Evolutionary conservation across 257 asterid species (phyloP).

Genomic region (Solanum microdontum): DNA sequence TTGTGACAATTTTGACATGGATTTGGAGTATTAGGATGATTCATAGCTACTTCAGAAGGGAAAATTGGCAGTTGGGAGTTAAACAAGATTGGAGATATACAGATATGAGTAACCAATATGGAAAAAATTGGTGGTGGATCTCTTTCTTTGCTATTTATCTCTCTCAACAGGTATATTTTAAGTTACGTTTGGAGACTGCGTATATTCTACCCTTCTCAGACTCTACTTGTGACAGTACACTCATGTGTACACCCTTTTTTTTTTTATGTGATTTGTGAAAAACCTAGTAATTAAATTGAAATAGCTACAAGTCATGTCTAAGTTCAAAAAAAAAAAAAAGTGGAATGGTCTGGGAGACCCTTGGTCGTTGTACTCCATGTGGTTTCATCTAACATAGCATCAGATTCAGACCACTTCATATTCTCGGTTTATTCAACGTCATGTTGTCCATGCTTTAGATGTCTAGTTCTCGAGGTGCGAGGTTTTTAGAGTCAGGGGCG

Average conservation of each 20-base stretch:
- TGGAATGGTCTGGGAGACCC: neutral
- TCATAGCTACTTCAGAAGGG: slow-evolving; percentile 91
- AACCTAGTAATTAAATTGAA: neutral
- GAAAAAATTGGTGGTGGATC: slow-evolving; percentile 90
- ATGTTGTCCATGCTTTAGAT: neutral
- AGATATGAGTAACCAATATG: slow-evolving; percentile 60
- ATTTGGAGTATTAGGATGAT: slow-evolving; percentile 75
- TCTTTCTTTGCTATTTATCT: slow-evolving; percentile 74
- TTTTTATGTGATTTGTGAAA: neutral
- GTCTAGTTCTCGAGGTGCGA: neutral
- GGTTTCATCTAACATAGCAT: neutral
- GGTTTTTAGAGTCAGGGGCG: neutral
- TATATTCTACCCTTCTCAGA: neutral
- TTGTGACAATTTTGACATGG: slow-evolving; percentile 55
- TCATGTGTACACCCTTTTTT: neutral
- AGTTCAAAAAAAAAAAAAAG: neutral
- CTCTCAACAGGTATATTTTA: slow-evolving; percentile 59
- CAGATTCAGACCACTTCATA: neutral
- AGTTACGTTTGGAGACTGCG: fast-evolving
- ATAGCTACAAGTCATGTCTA: neutral
- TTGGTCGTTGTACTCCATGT: neutral
- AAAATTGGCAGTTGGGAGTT: slow-evolving; percentile 85
- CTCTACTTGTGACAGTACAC: neutral
- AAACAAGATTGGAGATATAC: slow-evolving; percentile 87
- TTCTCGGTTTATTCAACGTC: neutral